A percentile compares a stretch with the other conserved stretches of the same genome.
These are phyloP conservation scores for Fusarium nodosum DNA, from an alignment of 2,329 filamentous ascomycete genomes.

Conservation along the genomic window DNA sequence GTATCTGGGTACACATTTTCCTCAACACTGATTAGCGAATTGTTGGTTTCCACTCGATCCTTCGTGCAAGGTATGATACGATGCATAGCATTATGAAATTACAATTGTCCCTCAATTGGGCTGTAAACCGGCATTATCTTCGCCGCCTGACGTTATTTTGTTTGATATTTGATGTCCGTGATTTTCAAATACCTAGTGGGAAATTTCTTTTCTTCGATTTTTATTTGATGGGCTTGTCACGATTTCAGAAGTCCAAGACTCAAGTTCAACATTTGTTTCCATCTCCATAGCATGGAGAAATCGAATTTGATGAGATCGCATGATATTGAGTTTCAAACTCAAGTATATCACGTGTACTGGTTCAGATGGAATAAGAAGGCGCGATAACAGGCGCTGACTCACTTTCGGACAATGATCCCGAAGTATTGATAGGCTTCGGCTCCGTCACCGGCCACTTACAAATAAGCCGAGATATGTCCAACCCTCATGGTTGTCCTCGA, in stretches of 20 bases:
- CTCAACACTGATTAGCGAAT: not conserved
- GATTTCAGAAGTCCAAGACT: too few species aligned
- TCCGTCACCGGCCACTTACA: not conserved
- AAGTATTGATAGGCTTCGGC: constrained; percentile 12
- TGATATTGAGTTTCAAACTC: too few species aligned
- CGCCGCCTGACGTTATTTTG: too few species aligned
- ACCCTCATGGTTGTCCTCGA: not conserved
- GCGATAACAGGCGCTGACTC: constrained; percentile 14
- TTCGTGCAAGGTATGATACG: not conserved
- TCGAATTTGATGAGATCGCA: not conserved
- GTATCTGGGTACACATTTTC: not conserved
- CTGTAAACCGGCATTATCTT: not conserved
- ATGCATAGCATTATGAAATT: not conserved
- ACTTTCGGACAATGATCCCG: constrained; percentile 19
- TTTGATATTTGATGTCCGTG: too few species aligned
- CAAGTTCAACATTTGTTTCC: too few species aligned
- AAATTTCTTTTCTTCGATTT: too few species aligned
- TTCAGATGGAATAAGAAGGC: not conserved
- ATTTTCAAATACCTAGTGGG: too few species aligned
- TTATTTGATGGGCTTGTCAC: too few species aligned
- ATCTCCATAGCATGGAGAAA: not conserved
- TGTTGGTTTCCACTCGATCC: not conserved
- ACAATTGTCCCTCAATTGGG: not conserved
- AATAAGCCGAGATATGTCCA: not conserved
- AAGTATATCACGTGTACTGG: constrained; percentile 2